A percentile compares a stretch with the other conserved stretches of the same genome.
Evolutionary conservation across 1,284 basidiomycete genomes (phyloP).

Genomic region (Apiotrichum montevideense): DNA sequence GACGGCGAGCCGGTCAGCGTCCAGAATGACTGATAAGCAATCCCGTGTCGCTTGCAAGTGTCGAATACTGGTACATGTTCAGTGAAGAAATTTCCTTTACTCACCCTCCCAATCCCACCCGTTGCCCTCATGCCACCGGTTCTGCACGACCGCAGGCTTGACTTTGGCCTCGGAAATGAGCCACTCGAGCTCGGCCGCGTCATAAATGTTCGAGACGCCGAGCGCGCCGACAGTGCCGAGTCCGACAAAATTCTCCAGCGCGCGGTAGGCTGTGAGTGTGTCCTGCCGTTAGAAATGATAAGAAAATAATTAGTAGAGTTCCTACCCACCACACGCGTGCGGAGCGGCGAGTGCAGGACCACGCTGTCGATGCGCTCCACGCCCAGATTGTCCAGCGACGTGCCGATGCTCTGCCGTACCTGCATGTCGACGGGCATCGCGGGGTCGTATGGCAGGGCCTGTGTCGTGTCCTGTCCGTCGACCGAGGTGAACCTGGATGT

Average conservation of each 20-base stretch:
- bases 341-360: constrained; percentile 67
- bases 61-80: constrained; percentile 26
- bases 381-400: constrained; percentile 60
- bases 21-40: constrained; percentile 82
- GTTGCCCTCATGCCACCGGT: constrained; percentile 74
- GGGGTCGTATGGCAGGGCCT: constrained; percentile 67
- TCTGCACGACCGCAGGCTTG: constrained; percentile 66
- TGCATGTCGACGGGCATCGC: constrained; percentile 55
- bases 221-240: constrained; percentile 59
- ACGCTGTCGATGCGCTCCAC: constrained; percentile 67
- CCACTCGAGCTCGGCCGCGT: constrained; percentile 54
- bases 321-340: constrained; percentile 48
- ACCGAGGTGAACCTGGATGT: constrained; percentile 60
- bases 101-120: constrained; percentile 59
- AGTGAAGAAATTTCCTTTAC: constrained; percentile 4
- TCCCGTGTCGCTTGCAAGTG: constrained; percentile 50
- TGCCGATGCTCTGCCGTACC: constrained; percentile 58
- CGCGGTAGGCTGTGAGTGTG: constrained; percentile 62
- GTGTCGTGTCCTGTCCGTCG: constrained; percentile 60
- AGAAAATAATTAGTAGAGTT: too few species aligned
- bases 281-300: constrained; percentile 25
- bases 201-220: constrained; percentile 71
- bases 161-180: constrained; percentile 51
- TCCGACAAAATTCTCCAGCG: constrained; percentile 57
- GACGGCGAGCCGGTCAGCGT: constrained; percentile 68